Conservation (phyloP, 495 filamentous ascomycete species). For the Apiosordaria backusii region DNA sequence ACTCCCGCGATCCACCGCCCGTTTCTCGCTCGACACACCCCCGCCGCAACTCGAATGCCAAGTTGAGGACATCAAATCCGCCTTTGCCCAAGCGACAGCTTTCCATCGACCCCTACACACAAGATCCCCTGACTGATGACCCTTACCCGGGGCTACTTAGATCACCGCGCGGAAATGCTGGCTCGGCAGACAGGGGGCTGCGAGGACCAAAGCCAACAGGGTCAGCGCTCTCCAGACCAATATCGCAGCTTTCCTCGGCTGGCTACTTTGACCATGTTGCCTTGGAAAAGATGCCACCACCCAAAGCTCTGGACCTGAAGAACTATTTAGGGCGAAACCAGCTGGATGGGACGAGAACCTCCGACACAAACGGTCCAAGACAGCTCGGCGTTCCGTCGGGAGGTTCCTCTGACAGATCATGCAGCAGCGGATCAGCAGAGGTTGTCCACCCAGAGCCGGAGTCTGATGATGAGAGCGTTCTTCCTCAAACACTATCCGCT, state of each 20-base stretch:
- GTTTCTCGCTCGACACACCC: constrained; percentile 22
- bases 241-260: constrained; percentile 38
- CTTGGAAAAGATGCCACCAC: constrained; percentile 38
- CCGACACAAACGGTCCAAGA: constrained; percentile 20
- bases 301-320: constrained; percentile 27
- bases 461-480: constrained; percentile 36
- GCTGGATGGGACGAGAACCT: constrained; percentile 17
- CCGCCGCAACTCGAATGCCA: constrained; percentile 46
- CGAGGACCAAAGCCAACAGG: constrained; percentile 35
- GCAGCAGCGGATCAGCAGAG: constrained; percentile 19
- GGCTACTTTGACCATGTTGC: constrained; percentile 35
- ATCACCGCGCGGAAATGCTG: constrained; percentile 33
- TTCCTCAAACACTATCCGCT: constrained; percentile 43
- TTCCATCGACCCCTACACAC: constrained; percentile 37
- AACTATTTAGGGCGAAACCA: constrained; percentile 20
- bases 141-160: constrained; percentile 29
- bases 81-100: constrained; percentile 37
- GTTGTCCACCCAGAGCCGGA: constrained; percentile 28
- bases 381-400: constrained; percentile 10
- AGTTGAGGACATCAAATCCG: constrained; percentile 37
- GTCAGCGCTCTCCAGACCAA: constrained; percentile 35
- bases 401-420: constrained; percentile 18
- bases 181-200: constrained; percentile 32
- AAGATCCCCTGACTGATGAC: constrained; percentile 26
- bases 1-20: constrained; percentile 13